These are phyloP conservation scores for Citrus sp. DNA, from an alignment of 345 rosid species.

Conservation along the genomic window DNA sequence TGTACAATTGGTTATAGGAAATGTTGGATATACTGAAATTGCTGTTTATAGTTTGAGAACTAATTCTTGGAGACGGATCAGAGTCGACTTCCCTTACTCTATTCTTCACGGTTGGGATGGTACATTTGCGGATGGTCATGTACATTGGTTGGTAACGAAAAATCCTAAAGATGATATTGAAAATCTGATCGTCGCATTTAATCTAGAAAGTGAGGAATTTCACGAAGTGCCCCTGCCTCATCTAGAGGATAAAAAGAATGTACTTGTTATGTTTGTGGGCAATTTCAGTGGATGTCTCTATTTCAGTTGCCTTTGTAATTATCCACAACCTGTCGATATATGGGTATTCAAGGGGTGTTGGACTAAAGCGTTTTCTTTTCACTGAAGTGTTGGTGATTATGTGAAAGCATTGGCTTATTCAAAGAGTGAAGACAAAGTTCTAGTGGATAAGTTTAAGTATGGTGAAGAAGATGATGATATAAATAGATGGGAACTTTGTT, in stretches of 20 bases:
- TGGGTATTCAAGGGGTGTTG: background rate
- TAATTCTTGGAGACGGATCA: background rate
- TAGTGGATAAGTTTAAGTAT: background rate
- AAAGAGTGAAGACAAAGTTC: background rate
- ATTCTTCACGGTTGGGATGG: background rate
- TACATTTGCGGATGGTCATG: background rate
- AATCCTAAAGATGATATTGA: too few species aligned
- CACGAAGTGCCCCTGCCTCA: too few species aligned
- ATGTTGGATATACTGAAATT: too few species aligned
- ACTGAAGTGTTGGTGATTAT: too few species aligned
- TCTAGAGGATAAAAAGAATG: too few species aligned
- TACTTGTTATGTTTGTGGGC: background rate
- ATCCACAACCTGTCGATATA: background rate
- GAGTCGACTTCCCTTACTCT: background rate
- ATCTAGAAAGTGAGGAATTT: too few species aligned
- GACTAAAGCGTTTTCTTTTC: too few species aligned
- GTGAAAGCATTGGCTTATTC: too few species aligned
- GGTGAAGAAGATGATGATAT: too few species aligned
- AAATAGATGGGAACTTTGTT: background rate
- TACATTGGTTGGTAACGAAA: too few species aligned
- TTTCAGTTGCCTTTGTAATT: background rate
- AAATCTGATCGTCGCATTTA: too few species aligned
- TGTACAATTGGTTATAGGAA: too few species aligned
- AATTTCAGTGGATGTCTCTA: background rate
- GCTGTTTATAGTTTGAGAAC: background rate